Percentiles rank a stretch among this genome's conserved stretches.
Conservation (phyloP, 2,329 filamentous ascomycete species). For the Hypoxylon sp. region DNA sequence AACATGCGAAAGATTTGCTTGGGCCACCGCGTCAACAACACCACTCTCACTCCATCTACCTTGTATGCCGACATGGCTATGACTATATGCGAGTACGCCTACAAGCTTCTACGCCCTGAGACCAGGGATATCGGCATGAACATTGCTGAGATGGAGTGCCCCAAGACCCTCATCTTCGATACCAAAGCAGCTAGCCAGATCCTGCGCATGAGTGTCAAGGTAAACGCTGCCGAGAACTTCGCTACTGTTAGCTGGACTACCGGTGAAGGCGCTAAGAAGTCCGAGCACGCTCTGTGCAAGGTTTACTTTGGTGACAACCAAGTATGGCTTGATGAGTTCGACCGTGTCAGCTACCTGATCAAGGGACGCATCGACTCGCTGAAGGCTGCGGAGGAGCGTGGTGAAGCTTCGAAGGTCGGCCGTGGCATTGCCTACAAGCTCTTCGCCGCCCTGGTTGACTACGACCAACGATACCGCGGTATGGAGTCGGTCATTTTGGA, state of each 20-base stretch:
- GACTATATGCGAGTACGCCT: conserved; percentile 74
- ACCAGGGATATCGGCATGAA: conserved; percentile 69
- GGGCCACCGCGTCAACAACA: conserved; percentile 76
- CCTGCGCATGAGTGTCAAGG: conserved; percentile 70
- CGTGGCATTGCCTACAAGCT: conserved; percentile 83
- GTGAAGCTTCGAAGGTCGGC: conserved; percentile 77
- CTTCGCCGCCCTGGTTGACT: conserved; percentile 68
- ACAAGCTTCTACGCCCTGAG: conserved; percentile 70
- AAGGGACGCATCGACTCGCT: conserved; percentile 70
- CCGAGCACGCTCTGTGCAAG: conserved; percentile 71
- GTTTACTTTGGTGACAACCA: conserved; percentile 71
- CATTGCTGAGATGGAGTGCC: conserved; percentile 74
- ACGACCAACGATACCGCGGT: conserved; percentile 64
- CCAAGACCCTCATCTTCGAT: conserved; percentile 74
- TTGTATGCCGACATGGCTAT: conserved; percentile 63
- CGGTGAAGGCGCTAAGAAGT: conserved; percentile 67
- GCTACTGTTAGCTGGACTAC: conserved; percentile 70
- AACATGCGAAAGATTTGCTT: conserved; percentile 71
- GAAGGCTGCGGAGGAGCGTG: conserved; percentile 70
- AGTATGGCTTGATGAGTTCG: conserved; percentile 73
- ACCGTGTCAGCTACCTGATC: conserved; percentile 76
- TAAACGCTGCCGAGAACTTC: conserved; percentile 65
- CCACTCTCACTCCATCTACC: conserved; percentile 72
- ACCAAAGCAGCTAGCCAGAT: conserved; percentile 63
- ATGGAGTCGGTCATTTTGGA: conserved; percentile 70